phyloP scores from a whole-genome alignment of 768 basidiomycete species.

The Coprinopsis cinerea region DNA sequence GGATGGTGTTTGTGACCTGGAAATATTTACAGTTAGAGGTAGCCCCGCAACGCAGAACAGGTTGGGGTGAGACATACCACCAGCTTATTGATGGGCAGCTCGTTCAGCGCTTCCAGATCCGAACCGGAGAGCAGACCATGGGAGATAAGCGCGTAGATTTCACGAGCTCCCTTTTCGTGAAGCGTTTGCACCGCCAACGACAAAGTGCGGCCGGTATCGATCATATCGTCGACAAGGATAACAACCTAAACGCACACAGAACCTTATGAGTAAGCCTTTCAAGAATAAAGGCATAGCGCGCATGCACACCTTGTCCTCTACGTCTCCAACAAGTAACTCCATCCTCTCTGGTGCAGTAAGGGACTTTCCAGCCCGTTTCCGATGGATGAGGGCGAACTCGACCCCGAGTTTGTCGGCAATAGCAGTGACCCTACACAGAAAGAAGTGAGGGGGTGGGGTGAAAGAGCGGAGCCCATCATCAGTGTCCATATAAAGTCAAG shows the following conservation, averaged over 20 bases:
- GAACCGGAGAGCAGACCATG: slow-evolving; percentile 86
- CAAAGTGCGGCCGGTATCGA: slow-evolving; percentile 91
- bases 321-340: slow-evolving; percentile 94
- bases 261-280: too few species aligned
- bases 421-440: slow-evolving; percentile 65
- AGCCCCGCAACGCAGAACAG: not conserved
- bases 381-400: slow-evolving; percentile 94
- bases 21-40: slow-evolving; percentile 3
- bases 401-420: slow-evolving; percentile 94
- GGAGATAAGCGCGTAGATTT: slow-evolving; percentile 83
- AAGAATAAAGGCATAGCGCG: slow-evolving; percentile 4
- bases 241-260: slow-evolving; percentile 67
- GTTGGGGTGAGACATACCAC: slow-evolving; percentile 56
- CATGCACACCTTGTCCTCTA: slow-evolving; percentile 67
- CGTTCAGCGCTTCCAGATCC: slow-evolving; percentile 59
- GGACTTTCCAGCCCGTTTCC: slow-evolving; percentile 71
- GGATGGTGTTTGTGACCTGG: slow-evolving; percentile 93
- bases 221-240: slow-evolving; percentile 98
- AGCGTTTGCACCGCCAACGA: slow-evolving; percentile 80
- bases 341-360: slow-evolving; percentile 68
- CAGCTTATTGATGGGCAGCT: slow-evolving; percentile 75
- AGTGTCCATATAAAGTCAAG: slow-evolving; percentile 8
- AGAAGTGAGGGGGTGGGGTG: too few species aligned
- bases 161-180: slow-evolving; percentile 82
- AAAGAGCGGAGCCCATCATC: too few species aligned